phyloP scores from a whole-genome alignment of 73 alveolate genomes.

The Blepharisma japonicum region DNA sequence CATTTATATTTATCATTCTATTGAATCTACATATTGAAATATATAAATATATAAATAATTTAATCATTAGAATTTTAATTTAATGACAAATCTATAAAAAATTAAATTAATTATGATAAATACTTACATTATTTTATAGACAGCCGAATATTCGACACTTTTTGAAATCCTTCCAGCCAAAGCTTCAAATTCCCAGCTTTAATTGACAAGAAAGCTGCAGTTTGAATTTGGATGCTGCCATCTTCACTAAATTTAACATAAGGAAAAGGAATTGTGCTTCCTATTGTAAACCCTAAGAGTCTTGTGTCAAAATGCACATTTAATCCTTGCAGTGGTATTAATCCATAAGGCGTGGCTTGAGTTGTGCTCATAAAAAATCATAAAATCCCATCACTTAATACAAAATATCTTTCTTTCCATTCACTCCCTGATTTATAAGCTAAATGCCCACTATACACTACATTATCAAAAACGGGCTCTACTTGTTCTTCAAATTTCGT shows the following conservation, averaged over 20 bases:
- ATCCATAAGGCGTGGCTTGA: conserved; percentile 15
- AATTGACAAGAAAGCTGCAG: neutral
- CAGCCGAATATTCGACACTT: no score
- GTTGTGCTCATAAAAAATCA: conserved; percentile 15
- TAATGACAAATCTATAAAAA: no score
- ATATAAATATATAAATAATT: no score
- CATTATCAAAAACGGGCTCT: conserved; percentile 23
- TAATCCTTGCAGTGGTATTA: conserved; percentile 9
- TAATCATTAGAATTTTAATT: no score
- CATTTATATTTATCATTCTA: no score
- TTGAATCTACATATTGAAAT: no score
- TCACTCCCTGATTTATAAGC: neutral
- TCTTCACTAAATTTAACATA: neutral
- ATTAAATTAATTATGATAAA: no score
- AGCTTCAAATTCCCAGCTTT: conserved; percentile 25
- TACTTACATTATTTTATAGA: no score
- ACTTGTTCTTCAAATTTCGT: neutral
- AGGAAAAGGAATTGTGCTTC: neutral
- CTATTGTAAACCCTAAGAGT: neutral
- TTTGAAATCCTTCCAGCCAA: conserved; percentile 24
- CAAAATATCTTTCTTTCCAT: conserved; percentile 20
- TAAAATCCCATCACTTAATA: neutral
- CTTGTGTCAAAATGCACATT: conserved; percentile 17
- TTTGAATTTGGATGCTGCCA: neutral
- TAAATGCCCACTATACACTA: conserved; percentile 4